Conservation (phyloP, 2,329 filamentous ascomycete genomes). For the Magnaporthiopsis rhizophila region DNA sequence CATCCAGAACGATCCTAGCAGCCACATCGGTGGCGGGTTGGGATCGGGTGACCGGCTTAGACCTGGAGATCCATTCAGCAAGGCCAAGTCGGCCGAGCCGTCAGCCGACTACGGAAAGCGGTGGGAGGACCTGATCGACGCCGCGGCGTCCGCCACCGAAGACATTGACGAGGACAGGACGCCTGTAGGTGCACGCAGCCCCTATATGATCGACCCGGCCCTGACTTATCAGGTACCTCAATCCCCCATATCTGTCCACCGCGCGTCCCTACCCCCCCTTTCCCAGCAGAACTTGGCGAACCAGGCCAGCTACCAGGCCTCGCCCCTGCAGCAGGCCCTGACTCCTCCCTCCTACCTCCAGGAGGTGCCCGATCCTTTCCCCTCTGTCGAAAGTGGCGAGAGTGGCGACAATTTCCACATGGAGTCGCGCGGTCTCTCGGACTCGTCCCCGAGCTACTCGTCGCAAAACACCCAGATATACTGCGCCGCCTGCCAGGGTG, state of each 20-base stretch:
- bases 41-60: conserved; percentile 49
- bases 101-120: conserved; percentile 75
- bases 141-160: conserved; percentile 83
- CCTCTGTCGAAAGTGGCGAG: conserved; percentile 76
- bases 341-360: conserved; percentile 70
- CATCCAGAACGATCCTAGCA: conserved; percentile 41
- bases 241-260: conserved; percentile 56
- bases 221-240: conserved; percentile 50
- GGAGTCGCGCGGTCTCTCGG: conserved; percentile 52
- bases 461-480: conserved; percentile 81
- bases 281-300: conserved; percentile 47
- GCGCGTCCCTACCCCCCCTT: conserved; percentile 54
- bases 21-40: not conserved
- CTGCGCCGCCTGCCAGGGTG: conserved; percentile 76
- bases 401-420: conserved; percentile 67
- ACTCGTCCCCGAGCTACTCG: conserved; percentile 67
- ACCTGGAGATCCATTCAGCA: conserved; percentile 55
- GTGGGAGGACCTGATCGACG: conserved; percentile 95
- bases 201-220: conserved; percentile 31
- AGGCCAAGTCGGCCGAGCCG: conserved; percentile 81
- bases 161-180: conserved; percentile 86
- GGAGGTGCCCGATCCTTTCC: conserved; percentile 70
- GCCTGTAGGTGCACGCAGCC: conserved; percentile 54
- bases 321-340: conserved; percentile 80
- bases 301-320: conserved; percentile 69